Conservation (phyloP, 768 basidiomycete genomes). For the Serendipita sp. region DNA sequence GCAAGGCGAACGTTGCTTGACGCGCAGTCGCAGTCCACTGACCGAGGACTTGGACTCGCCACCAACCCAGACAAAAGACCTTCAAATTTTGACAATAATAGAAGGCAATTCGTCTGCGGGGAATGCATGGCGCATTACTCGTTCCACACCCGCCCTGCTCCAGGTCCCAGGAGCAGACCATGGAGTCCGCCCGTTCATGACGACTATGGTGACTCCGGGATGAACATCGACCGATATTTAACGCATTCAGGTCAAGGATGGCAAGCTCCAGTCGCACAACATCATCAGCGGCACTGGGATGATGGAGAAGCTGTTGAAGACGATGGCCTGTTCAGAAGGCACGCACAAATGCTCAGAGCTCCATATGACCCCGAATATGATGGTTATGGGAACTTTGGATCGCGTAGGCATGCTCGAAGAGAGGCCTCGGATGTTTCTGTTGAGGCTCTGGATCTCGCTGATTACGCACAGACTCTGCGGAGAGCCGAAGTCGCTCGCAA, state of each 20-base stretch:
- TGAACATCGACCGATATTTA: neutral
- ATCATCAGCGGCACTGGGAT: neutral
- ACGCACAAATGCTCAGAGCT: neutral
- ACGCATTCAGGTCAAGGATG: neutral
- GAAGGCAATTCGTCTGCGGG: neutral
- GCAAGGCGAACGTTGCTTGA: neutral
- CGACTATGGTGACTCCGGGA: neutral
- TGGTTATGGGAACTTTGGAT: neutral
- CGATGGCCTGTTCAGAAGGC: neutral
- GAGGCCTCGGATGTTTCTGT: conserved; percentile 50
- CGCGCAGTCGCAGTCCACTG: neutral
- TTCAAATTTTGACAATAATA: neutral
- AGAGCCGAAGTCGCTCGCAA: conserved; percentile 9
- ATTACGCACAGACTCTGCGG: conserved; percentile 42
- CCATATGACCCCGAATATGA: neutral
- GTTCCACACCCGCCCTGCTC: neutral
- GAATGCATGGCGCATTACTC: conserved; percentile 4
- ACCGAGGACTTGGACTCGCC: neutral
- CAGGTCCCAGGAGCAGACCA: neutral
- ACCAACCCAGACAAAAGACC: neutral
- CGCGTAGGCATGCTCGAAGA: conserved; percentile 13
- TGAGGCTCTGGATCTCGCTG: conserved; percentile 58
- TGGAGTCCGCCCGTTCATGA: conserved; percentile 1
- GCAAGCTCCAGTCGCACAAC: neutral
- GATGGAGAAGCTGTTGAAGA: neutral